Evolutionary conservation across 768 basidiomycete genomes (phyloP).

Genomic region (Rhodosporidiobolus sp.): DNA sequence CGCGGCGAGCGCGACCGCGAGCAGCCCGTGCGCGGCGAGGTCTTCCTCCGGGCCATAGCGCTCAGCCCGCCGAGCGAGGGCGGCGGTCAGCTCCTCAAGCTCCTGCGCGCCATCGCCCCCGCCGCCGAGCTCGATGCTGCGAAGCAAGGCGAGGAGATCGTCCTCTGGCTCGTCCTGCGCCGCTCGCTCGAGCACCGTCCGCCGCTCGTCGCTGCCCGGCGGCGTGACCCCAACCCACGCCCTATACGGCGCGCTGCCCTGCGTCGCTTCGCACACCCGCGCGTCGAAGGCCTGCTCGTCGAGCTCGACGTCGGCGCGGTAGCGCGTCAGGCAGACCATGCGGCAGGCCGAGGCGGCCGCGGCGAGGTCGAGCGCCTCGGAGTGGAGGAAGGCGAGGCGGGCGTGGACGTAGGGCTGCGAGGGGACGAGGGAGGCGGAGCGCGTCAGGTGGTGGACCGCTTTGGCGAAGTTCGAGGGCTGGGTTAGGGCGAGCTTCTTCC

Average conservation of each 20-base stretch:
- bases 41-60: background rate
- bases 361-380: conserved; percentile 18
- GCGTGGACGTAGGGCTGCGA: conserved; percentile 35
- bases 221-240: conserved; percentile 15
- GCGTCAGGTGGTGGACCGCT: background rate
- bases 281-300: conserved; percentile 9
- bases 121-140: too few relatives aligned
- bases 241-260: conserved; percentile 13
- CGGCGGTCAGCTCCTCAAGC: background rate
- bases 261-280: background rate
- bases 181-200: conserved; percentile 10
- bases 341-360: background rate
- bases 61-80: background rate
- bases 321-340: background rate
- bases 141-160: conserved; percentile 18
- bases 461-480: background rate
- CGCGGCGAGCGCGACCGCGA: background rate
- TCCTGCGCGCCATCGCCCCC: too few relatives aligned
- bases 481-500: background rate
- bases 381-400: conserved; percentile 28
- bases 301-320: background rate
- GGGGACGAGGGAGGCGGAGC: conserved; percentile 2
- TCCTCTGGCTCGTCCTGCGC: conserved; percentile 8
- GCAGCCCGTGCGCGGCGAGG: background rate
- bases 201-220: background rate